These are phyloP conservation scores for Podospora pseudopauciseta DNA, from an alignment of 495 filamentous ascomycete species.

Conservation along the genomic window DNA sequence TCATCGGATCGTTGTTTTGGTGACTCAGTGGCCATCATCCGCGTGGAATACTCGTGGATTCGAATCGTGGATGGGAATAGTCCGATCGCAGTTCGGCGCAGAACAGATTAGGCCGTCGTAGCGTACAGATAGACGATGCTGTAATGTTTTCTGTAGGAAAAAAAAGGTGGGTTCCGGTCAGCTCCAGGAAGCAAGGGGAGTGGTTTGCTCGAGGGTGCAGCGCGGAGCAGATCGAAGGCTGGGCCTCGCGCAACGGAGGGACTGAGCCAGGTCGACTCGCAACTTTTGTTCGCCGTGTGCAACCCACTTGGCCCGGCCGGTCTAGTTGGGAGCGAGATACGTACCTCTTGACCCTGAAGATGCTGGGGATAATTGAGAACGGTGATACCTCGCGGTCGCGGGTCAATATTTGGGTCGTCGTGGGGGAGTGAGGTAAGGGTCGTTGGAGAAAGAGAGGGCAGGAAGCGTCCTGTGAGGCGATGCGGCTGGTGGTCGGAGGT, in stretches of 20 bases:
- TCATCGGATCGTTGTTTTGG: slow-evolving; percentile 49
- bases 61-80: slow-evolving; percentile 17
- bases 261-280: neutral
- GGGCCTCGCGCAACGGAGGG: neutral
- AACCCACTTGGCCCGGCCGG: neutral
- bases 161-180: neutral
- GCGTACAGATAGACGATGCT: slow-evolving; percentile 6
- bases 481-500: slow-evolving; percentile 25
- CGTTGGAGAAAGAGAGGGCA: slow-evolving; percentile 11
- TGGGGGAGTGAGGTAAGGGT: slow-evolving; percentile 12
- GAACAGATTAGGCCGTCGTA: neutral
- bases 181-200: neutral
- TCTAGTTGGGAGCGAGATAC: neutral
- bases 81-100: slow-evolving; percentile 9
- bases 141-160: neutral
- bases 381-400: slow-evolving; percentile 18
- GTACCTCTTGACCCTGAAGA: slow-evolving; percentile 12
- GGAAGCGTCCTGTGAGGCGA: slow-evolving; percentile 21
- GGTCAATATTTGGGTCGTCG: slow-evolving; percentile 7
- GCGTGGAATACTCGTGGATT: slow-evolving; percentile 25
- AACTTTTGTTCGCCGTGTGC: neutral
- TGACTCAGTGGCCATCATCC: slow-evolving; percentile 60
- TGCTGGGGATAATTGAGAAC: slow-evolving; percentile 13
- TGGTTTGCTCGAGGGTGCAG: neutral
- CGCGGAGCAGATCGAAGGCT: neutral